Evolutionary conservation across 805 yeast genomes (phyloP).

Genomic region (Wickerhamiella musiphila): DNA sequence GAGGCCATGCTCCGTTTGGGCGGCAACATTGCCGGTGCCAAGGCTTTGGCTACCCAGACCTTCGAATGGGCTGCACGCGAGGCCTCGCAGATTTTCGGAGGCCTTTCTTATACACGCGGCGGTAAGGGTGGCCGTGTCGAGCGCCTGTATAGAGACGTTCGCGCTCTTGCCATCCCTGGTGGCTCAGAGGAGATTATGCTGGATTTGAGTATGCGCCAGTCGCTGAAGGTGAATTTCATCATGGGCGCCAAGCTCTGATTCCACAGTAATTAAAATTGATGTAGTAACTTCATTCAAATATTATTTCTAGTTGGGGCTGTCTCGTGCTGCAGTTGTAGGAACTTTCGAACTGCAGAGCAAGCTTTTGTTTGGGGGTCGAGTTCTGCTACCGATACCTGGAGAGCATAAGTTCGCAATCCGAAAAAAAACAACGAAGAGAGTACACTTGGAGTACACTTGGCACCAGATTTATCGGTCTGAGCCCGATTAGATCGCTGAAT

Average conservation of each 20-base stretch:
- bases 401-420: too few species aligned
- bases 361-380: too few species aligned
- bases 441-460: too few species aligned
- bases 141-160: constrained; percentile 27
- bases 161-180: constrained; percentile 30
- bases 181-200: constrained; percentile 31
- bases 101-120: constrained; percentile 27
- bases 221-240: constrained; percentile 25
- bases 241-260: constrained; percentile 24
- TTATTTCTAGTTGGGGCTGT: too few species aligned
- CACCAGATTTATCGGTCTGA: too few species aligned
- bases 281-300: too few species aligned
- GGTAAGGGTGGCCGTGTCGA: constrained; percentile 29
- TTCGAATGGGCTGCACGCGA: constrained; percentile 29
- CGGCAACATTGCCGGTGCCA: constrained; percentile 28
- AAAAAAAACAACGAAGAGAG: too few species aligned
- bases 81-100: constrained; percentile 29
- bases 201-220: constrained; percentile 26
- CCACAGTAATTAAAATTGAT: too few species aligned
- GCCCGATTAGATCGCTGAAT: too few species aligned
- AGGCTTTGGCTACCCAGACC: constrained; percentile 26
- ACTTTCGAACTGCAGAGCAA: too few species aligned
- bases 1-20: constrained; percentile 27
- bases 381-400: too few species aligned
- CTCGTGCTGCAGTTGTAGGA: too few species aligned